These are phyloP conservation scores for Capronia americana DNA, from an alignment of 2,329 filamentous ascomycete genomes.

Conservation along the genomic window DNA sequence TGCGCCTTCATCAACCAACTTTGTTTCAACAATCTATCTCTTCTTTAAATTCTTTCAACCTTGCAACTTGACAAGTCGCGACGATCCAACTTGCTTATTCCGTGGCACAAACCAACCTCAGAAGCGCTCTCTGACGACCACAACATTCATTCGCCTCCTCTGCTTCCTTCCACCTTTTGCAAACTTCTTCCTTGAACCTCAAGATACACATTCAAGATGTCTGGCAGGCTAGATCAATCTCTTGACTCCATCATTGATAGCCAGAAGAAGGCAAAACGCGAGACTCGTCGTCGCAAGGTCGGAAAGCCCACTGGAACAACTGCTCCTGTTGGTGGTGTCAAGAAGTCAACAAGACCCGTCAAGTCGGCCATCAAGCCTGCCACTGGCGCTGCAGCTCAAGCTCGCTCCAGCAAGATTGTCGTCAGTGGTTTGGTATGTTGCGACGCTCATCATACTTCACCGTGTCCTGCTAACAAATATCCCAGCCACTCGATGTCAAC, in stretches of 20 bases:
- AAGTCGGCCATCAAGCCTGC: slow-evolving; percentile 57
- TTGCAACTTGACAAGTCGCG: slow-evolving; percentile 1
- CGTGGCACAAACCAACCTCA: neutral
- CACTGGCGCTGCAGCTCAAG: slow-evolving; percentile 65
- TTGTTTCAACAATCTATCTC: slow-evolving; percentile 8
- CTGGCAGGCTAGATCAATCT: slow-evolving; percentile 94
- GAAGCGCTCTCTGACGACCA: slow-evolving; percentile 6
- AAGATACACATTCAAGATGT: slow-evolving; percentile 65
- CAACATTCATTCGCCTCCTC: slow-evolving; percentile 12
- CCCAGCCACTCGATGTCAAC: slow-evolving; percentile 90
- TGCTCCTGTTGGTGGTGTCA: slow-evolving; percentile 82
- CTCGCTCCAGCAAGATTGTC: slow-evolving; percentile 91
- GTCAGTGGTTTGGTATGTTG: slow-evolving; percentile 93
- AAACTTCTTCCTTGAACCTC: slow-evolving; percentile 24
- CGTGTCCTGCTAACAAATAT: slow-evolving; percentile 54
- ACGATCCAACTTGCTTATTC: neutral
- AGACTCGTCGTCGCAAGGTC: slow-evolving; percentile 56
- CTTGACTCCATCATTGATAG: slow-evolving; percentile 96
- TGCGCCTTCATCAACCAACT: slow-evolving; percentile 7
- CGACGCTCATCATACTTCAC: neutral
- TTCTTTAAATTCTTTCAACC: slow-evolving; percentile 8
- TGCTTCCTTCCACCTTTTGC: slow-evolving; percentile 19
- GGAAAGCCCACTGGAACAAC: slow-evolving; percentile 45
- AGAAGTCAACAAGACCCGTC: slow-evolving; percentile 70
- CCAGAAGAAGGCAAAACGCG: slow-evolving; percentile 63